A percentile compares a stretch with the other conserved stretches of the same genome.
These are phyloP conservation scores for Candida dajiaensis DNA, from an alignment of 805 yeast genomes.

Conservation along the genomic window DNA sequence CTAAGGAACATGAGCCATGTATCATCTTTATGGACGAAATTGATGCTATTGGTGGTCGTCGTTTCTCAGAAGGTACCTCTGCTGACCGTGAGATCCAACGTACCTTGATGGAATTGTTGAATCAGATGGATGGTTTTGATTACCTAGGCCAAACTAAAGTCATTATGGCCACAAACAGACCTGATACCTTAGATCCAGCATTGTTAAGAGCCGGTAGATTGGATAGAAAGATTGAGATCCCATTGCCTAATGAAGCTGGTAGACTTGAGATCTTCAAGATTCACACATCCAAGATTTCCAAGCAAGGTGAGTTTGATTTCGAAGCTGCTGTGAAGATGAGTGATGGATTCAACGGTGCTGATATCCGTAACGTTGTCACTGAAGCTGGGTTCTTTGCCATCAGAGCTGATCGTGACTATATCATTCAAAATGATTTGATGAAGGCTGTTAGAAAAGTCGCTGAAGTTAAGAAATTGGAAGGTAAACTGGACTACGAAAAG, in stretches of 20 bases:
- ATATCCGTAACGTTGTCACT: constrained; percentile 93
- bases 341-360: constrained; percentile 99
- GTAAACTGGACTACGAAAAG: constrained; percentile 92
- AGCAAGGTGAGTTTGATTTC: constrained; percentile 93
- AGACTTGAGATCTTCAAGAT: constrained; percentile 91
- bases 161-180: constrained; percentile 99
- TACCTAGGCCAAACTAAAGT: constrained; percentile 94
- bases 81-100: constrained; percentile 99
- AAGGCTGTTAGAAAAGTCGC: constrained; percentile 98
- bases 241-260: constrained; percentile 94
- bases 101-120: constrained; percentile 92
- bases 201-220: constrained; percentile 94
- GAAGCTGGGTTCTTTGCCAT: constrained; percentile 98
- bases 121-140: constrained; percentile 99
- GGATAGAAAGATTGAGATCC: constrained; percentile 93
- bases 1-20: constrained; percentile 96
- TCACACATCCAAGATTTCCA: constrained; percentile 78
- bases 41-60: constrained; percentile 98
- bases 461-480: constrained; percentile 95
- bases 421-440: constrained; percentile 89
- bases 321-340: constrained; percentile 98
- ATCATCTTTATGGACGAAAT: constrained; percentile 98
- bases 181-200: constrained; percentile 97
- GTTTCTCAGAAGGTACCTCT: constrained; percentile 96
- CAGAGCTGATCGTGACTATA: constrained; percentile 94